Base-by-base conservation (phyloP, 2,329 filamentous ascomycete species). In the Penicillium fuscoglaucum region DNA sequence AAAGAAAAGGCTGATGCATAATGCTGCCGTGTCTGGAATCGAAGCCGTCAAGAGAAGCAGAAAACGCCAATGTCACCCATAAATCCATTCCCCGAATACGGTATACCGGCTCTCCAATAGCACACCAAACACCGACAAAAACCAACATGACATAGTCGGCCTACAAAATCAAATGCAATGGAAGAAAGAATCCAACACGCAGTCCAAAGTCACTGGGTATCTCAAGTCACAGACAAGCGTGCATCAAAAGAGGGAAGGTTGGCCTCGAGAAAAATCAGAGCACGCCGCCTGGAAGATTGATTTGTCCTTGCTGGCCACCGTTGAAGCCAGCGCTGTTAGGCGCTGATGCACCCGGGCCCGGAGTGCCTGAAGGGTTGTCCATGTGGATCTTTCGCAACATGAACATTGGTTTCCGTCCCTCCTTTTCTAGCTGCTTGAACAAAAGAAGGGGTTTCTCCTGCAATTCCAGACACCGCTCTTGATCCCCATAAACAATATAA, bases 361-460 rank as follows among this genome's bases (percentile, higher is more conserved):
- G 17, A 52, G 58, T 63, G n/a, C 60, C 49, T 52, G 67, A 61
- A 31, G 66, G 65, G 54, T 64, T 68, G 33, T 65, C 66, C 10
- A 80, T 76, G 54, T 83, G 82, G n/a, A 84, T 83, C 65, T 87
- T 84, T 54, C 95, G 82, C 57, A 99, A 80, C 95, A 99, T 99
- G 72, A 99, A 99, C 95, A 98, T 98, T 24, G 95, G 95, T 74
- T 98, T 99, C 78, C 96, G 90, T 47, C 95, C 95, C 79, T 98
- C 95, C 74, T 93, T 93, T 72, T 98, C 93, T 57, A 99, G 80
- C 74, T 98, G 93, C 78, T 99, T 99, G 79, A 99, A 99, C 61
- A 99, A 78, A 62, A 97, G 96, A 58, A 99, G 80, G 10, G 95
- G 95, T 70, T 96, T 93, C 78, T 99, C 95, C 58, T 98, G 90